A percentile compares a stretch with the other conserved stretches of the same genome.
These are phyloP conservation scores for Cladorrhinum samala DNA, from an alignment of 495 filamentous ascomycete genomes.

Conservation along the genomic window DNA sequence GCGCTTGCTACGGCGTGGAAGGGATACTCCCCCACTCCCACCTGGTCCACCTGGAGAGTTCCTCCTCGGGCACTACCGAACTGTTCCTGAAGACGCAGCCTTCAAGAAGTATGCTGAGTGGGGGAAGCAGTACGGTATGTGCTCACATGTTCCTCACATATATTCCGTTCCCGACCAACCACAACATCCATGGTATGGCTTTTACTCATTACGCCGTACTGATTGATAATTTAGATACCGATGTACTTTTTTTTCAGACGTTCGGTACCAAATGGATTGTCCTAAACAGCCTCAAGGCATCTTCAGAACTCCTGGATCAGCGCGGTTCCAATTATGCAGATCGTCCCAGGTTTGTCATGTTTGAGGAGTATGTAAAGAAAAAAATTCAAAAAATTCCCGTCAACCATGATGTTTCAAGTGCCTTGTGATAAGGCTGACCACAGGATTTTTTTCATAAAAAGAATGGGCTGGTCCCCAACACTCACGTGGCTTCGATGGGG, in stretches of 20 bases:
- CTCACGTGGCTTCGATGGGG: slow-evolving; percentile 46
- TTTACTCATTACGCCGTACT: no score
- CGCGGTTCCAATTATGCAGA: slow-evolving; percentile 40
- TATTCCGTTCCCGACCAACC: no score
- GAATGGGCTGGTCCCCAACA: slow-evolving; percentile 42
- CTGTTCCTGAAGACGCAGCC: slow-evolving; percentile 33
- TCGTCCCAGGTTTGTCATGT: slow-evolving; percentile 42
- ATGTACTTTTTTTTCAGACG: slow-evolving; percentile 35
- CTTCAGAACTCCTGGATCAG: slow-evolving; percentile 39
- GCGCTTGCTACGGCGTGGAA: neutral
- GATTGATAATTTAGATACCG: slow-evolving; percentile 15
- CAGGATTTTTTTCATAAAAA: slow-evolving; percentile 2
- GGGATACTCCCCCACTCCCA: slow-evolving; percentile 24
- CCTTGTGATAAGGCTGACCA: no score
- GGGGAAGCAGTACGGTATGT: slow-evolving; percentile 34
- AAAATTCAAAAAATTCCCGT: neutral
- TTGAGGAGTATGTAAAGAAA: slow-evolving; percentile 31
- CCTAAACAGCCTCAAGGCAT: slow-evolving; percentile 34
- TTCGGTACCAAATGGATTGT: slow-evolving; percentile 39
- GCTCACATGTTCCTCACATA: neutral
- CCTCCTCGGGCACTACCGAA: slow-evolving; percentile 37
- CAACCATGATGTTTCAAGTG: no score
- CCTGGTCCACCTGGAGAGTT: slow-evolving; percentile 36
- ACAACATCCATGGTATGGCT: no score
- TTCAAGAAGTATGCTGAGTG: slow-evolving; percentile 38